Percentiles rank a stretch among this genome's conserved stretches.
Conservation (phyloP, 2,329 filamentous ascomycete species). For the Trichoderma polysporum region DNA sequence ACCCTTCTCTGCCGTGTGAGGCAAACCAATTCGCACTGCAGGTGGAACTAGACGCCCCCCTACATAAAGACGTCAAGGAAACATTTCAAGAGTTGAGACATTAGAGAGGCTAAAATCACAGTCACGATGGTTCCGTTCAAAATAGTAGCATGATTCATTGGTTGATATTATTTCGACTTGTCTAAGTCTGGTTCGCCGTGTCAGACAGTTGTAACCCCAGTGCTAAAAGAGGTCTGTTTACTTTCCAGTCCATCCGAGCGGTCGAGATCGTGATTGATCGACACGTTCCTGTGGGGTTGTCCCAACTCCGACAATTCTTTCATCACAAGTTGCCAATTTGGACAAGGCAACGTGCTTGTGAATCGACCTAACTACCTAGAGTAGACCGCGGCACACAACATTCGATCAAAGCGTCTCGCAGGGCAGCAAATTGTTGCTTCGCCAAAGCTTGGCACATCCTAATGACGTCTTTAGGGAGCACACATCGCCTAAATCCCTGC, state of each 20-base stretch:
- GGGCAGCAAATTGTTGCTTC: neutral
- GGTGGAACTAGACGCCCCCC: neutral
- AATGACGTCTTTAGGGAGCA: constrained; percentile 6
- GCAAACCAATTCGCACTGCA: neutral
- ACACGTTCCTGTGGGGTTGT: neutral
- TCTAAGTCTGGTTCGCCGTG: neutral
- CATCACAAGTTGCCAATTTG: neutral
- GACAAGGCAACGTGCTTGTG: neutral
- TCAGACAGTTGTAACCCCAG: neutral
- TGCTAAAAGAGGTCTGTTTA: neutral
- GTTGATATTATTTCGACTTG: neutral
- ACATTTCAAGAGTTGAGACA: neutral
- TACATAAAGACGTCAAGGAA: neutral
- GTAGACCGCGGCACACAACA: neutral
- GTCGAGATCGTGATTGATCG: neutral
- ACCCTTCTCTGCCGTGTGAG: neutral
- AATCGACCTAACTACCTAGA: neutral
- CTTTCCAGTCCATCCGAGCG: neutral
- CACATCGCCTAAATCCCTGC: neutral
- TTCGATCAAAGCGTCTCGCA: neutral
- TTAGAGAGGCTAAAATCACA: neutral
- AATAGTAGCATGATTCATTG: neutral
- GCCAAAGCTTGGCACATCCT: neutral
- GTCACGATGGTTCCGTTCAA: neutral
- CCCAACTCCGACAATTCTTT: neutral